Evolutionary conservation across 768 basidiomycete genomes (phyloP).

Genomic region (Termitomyces sp.): DNA sequence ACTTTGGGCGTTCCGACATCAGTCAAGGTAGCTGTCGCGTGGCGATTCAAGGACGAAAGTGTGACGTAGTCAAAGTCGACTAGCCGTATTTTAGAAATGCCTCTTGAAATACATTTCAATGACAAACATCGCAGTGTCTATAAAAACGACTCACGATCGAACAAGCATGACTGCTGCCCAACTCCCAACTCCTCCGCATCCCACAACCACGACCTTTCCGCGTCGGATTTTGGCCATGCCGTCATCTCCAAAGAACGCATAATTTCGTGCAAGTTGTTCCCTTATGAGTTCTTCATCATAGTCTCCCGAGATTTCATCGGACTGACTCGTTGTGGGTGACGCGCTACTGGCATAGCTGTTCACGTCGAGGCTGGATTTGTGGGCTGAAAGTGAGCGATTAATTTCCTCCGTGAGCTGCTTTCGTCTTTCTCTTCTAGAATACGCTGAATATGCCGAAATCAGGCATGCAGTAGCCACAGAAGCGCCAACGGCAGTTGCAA

Average conservation of each 20-base stretch:
- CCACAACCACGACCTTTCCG: conserved; percentile 81
- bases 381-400: conserved; percentile 42
- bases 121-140: not conserved
- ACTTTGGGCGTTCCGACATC: conserved; percentile 97
- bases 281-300: conserved; percentile 80
- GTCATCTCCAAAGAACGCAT: conserved; percentile 90
- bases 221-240: conserved; percentile 76
- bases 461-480: conserved; percentile 58
- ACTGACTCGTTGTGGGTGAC: conserved; percentile 1
- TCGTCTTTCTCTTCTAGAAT: conserved; percentile 44
- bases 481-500: conserved; percentile 61
- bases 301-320: conserved; percentile 12
- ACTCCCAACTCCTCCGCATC: conserved; percentile 95
- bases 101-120: conserved; percentile 34
- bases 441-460: conserved; percentile 54
- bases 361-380: conserved; percentile 17
- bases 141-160: conserved; percentile 64
- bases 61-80: conserved; percentile 97
- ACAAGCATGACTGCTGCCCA: conserved; percentile 95
- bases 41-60: conserved; percentile 90
- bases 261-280: conserved; percentile 92
- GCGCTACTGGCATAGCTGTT: conserved; percentile 4
- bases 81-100: conserved; percentile 73
- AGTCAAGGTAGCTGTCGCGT: conserved; percentile 82
- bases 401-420: conserved; percentile 56